Base-by-base conservation (phyloP, 352 stramenopile species). In the Phytopythium mirpurense region DNA sequence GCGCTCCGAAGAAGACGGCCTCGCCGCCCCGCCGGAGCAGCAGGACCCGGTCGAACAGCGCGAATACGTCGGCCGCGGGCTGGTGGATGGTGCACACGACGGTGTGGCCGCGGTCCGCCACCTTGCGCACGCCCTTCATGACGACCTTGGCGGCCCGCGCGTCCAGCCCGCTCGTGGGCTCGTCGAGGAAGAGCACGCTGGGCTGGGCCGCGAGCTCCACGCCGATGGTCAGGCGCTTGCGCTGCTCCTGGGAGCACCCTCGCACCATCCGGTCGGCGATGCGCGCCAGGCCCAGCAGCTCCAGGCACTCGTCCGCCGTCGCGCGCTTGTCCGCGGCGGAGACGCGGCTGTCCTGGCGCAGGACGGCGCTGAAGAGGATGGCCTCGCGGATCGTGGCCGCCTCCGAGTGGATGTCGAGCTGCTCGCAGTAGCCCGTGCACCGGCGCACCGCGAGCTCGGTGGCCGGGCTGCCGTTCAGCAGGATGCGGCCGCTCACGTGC, bases 51-150 rank as follows among this genome's bases (percentile, higher is more conserved):
- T 92, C 74, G 61, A 91, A 90, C 23, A 75, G 75, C 19, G 74
- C 68, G 31, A 94, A 93, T 5, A 94, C 71, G 40, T 90, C 68
- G 12, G 73, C 72, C 10, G 67, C 70, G 10, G 89, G 89, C 62
- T 97, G 89, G 56, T 97, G 89, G 60, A 96, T 97, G 10, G 86
- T 96, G 37, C 88, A 93, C 0, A 95, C 54, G 15, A 96, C 71
- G 14, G 72, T 86, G 9, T 67, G 52, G 18, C 83, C 82, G 12
- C 68, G 68, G 37, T 54, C 43, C 1, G 83, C 79, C 37, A 95
- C 71, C 38, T 88, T 86, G 32, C 83, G 78, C 15, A 95, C 66
- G 0, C 89, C 70, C n/a, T 86, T 63, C 52, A 95, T 85, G n/a
- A 96, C 57, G 46, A 87, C 63, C 26, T 91, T 77, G 6, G 87